Conservation (phyloP, 805 yeast species). For the Osmozyma mogii region DNA sequence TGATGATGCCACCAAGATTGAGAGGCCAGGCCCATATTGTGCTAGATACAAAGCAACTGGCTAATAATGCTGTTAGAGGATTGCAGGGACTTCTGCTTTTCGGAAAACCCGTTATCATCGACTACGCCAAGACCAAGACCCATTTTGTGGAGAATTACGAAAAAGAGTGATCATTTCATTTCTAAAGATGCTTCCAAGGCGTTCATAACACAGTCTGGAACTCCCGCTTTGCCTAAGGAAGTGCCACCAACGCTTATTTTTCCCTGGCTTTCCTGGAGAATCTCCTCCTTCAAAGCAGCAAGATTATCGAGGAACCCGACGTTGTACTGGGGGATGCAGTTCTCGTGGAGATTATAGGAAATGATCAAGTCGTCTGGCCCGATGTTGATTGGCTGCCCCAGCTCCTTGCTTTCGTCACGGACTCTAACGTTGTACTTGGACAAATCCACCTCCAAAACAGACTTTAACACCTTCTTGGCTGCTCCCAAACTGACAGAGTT, state of each 20-base stretch:
- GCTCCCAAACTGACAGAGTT: constrained; percentile 17
- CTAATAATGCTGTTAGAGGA: not conserved
- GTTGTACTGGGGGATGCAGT: constrained; percentile 74
- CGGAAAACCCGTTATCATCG: not conserved
- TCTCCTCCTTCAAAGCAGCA: constrained; percentile 25
- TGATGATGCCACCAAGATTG: constrained; percentile 31
- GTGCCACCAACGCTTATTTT: constrained; percentile 66
- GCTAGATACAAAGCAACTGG: no score
- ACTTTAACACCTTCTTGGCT: constrained; percentile 17
- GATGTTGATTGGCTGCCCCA: constrained; percentile 8
- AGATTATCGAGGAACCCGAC: constrained; percentile 53
- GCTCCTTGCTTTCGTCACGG: constrained; percentile 18
- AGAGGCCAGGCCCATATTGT: constrained; percentile 66
- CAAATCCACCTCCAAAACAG: constrained; percentile 19
- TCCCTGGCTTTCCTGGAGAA: constrained; percentile 23
- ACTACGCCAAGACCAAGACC: not conserved
- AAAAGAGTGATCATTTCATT: constrained; percentile 2
- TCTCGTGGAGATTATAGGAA: constrained; percentile 24
- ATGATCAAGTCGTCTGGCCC: constrained; percentile 21
- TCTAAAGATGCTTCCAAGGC: constrained; percentile 48
- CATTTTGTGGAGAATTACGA: not conserved
- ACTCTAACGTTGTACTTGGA: constrained; percentile 15
- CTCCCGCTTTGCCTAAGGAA: constrained; percentile 69
- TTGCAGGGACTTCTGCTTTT: not conserved
- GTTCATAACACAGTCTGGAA: constrained; percentile 75